Base-by-base conservation (phyloP, 768 basidiomycete species). In the Phaffia australis region DNA sequence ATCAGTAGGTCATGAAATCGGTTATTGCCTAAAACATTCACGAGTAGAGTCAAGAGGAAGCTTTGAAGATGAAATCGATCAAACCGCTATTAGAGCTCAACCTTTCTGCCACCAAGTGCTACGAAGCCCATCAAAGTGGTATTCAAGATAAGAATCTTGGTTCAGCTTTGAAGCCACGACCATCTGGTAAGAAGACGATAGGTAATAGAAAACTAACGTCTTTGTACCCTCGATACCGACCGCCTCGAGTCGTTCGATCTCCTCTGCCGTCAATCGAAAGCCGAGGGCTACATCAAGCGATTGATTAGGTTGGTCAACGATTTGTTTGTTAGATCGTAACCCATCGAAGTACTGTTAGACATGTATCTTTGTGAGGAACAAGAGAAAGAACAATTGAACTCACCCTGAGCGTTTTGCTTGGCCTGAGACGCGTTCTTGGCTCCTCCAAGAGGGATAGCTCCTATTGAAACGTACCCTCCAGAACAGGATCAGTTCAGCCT, bases 361-460 rank as follows among this genome's bases (percentile, higher is more conserved):
- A 35, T 11, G 6, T 16, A 19, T 35, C 11, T 18, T 25, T 16
- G 23, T 11, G 15, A 27, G n/a, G n/a, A n/a, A n/a, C n/a, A 15
- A 60, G 23, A 27, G 19, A 27, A 46, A 35, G 21, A n/a, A 11
- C 19, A 47, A 46, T 14, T 47, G 51, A 42, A 42, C 63, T 55
- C 7, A 47, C 63, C 63, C 47, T 64, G 63, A 1, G 52, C 63
- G 25, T 64, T 64, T 70, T 74, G 68, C 63, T 71, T 70, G 15
- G 75, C 76, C 61, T 77, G 76, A 42, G 71, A 61, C 21, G 64
- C 71, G 60, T 77, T 73, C 61, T 74, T 70, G 0, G 76, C 75
- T 21, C 76, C 75, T 18, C 75, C 75, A 19, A 77, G 70, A 1
- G 76, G 76, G 27, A 77, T 75, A 2, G 73, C 72, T n/a, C 32